A percentile compares a stretch with the other conserved stretches of the same genome.
Conservation (phyloP, 2,329 filamentous ascomycete species). For the Botrytis tulipae region DNA sequence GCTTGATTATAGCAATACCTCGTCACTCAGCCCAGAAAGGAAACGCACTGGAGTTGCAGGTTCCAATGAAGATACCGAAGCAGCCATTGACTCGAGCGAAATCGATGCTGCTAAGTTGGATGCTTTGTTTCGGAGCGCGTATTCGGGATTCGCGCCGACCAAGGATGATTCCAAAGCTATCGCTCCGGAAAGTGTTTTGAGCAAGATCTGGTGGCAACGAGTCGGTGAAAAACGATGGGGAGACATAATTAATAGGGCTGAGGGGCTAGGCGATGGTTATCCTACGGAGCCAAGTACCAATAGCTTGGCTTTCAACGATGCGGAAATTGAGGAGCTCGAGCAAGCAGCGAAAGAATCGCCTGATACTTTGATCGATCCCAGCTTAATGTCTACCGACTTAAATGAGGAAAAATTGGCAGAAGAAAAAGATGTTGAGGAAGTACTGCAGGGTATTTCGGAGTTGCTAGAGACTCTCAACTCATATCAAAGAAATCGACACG, state of each 20-base stretch:
- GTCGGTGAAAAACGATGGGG: conserved; percentile 65
- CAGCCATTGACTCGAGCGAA: conserved; percentile 48
- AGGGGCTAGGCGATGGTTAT: conserved; percentile 22
- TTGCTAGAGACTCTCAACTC: conserved; percentile 74
- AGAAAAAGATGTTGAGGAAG: conserved; percentile 64
- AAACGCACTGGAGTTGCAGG: conserved; percentile 72
- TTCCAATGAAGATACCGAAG: conserved; percentile 57
- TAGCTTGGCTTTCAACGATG: conserved; percentile 26
- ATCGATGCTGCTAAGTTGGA: conserved; percentile 67
- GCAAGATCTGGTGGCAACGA: conserved; percentile 74
- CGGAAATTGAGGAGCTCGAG: conserved; percentile 41
- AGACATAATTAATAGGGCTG: conserved; percentile 51
- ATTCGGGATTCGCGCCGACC: conserved; percentile 76
- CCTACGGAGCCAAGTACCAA: conserved; percentile 11
- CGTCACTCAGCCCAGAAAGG: conserved; percentile 52
- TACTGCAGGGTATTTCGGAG: conserved; percentile 71
- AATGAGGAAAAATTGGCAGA: conserved; percentile 52
- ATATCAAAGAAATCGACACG: conserved; percentile 75
- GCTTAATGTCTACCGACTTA: conserved; percentile 40
- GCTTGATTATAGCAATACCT: conserved; percentile 66
- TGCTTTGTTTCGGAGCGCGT: conserved; percentile 71
- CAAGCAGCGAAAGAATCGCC: conserved; percentile 59
- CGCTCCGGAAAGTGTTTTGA: conserved; percentile 64
- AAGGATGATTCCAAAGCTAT: conserved; percentile 72
- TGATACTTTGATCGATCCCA: conserved; percentile 56